These are phyloP conservation scores for Fraxinus pennsylvanica DNA, from an alignment of 257 asterid genomes.

Conservation along the genomic window DNA sequence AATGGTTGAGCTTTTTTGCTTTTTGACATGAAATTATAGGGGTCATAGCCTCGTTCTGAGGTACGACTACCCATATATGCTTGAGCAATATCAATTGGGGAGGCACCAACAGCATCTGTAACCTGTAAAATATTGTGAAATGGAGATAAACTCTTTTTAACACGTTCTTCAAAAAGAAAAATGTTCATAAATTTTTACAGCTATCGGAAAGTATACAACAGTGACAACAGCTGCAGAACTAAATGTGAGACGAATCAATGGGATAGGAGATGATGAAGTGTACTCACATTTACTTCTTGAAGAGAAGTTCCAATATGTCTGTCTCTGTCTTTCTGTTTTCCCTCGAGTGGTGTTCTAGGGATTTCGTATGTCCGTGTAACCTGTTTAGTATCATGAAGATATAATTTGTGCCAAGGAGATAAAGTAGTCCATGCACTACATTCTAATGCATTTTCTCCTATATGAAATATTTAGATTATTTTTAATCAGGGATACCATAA, in stretches of 20 bases:
- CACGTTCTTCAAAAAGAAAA: conserved; percentile 4
- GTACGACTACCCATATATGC: conserved; percentile 85
- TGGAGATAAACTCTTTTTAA: background rate
- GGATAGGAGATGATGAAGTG: background rate
- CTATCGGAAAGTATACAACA: background rate
- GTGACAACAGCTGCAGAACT: background rate
- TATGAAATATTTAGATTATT: background rate
- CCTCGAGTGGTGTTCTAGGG: background rate
- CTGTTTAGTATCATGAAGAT: background rate
- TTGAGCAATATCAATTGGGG: conserved; percentile 88
- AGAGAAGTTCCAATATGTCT: background rate
- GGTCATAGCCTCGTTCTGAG: conserved; percentile 50
- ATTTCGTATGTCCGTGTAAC: background rate
- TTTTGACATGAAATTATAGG: conserved; percentile 35
- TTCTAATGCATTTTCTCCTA: conserved; percentile 1
- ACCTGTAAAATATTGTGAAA: conserved; percentile 48
- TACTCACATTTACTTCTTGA: background rate
- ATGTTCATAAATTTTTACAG: background rate
- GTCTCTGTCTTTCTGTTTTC: background rate
- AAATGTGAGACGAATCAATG: background rate
- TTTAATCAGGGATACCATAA: conserved; percentile 10
- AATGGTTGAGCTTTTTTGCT: conserved; percentile 36
- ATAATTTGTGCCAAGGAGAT: background rate
- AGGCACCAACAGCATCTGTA: conserved; percentile 63
- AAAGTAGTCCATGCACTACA: background rate